Base-by-base conservation (phyloP, 805 yeast species). In the Lipomyces japonicus region DNA sequence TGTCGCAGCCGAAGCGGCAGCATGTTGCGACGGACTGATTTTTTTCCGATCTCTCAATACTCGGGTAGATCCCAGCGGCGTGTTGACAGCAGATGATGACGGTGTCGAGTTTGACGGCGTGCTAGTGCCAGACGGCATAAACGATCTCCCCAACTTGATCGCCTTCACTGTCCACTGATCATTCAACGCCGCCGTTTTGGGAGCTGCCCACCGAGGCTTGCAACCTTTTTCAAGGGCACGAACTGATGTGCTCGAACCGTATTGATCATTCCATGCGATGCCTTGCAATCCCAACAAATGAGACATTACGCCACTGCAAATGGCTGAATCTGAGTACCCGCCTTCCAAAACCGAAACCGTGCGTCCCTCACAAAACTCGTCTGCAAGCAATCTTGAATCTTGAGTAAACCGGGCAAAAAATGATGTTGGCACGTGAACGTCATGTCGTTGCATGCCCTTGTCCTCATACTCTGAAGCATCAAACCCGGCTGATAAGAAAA, bases 391-490 rank as follows among this genome's bases (percentile, higher is more conserved):
- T n/a, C 81, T 79, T 0, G 84, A 81, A 65, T 86, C 95, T 32
- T 74, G 73, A 3, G 95, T 82, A 62, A 86, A 86, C 37, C 73
- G 74, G 18, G 85, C 75, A 64, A 82, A 86, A 62, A 87, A 86
- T 18, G 82, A 77, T 0, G 95, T 85, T 2, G 95, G 95, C 9
- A 86, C 88, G 60, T 82, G 81, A 23, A 84, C 86, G 0, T 80
- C 79, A 64, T 87, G 95, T 46, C 95, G 72, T 66, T 86, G 95
- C 95, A 86, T 87, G 43, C 82, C 78, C n/a, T 79, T 78, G 50
- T 81, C 81, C 63, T 86, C 95, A 65, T 77, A 82, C 63, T 86
- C 95, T 16, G 86, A 80, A 2, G 93, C 95, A 68, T 86, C 95
- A 64, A 86, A 87, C 1, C 95, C 95, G 0, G 95, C 90, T 39